A percentile compares a stretch with the other conserved stretches of the same genome.
phyloP scores from a whole-genome alignment of 2,329 filamentous ascomycete genomes.

The Purpureocillium lavendulum region DNA sequence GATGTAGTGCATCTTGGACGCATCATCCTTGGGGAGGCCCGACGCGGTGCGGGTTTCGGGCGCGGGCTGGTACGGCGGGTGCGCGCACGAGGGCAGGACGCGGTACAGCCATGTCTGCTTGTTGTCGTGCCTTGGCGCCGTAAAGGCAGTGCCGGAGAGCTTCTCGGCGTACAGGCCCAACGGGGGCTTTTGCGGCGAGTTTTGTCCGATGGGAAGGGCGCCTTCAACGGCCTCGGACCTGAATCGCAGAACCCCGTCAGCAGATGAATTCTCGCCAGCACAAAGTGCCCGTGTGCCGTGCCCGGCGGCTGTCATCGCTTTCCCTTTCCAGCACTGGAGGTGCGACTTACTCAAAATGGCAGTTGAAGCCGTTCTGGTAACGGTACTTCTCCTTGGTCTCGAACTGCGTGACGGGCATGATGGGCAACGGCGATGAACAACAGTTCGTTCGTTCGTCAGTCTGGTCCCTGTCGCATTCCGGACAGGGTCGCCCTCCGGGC shows the following conservation, averaged over 20 bases:
- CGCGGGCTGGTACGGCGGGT: constrained; percentile 45
- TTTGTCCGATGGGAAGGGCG: constrained; percentile 67
- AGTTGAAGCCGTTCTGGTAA: constrained; percentile 73
- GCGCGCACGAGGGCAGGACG: constrained; percentile 55
- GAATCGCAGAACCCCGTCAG: constrained; percentile 3
- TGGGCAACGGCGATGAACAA: constrained; percentile 7
- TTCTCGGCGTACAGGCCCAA: constrained; percentile 78
- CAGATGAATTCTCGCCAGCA: too few relatives aligned
- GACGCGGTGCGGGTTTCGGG: constrained; percentile 34
- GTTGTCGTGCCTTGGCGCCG: constrained; percentile 56
- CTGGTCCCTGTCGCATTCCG: too few relatives aligned
- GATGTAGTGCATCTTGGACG: constrained; percentile 24
- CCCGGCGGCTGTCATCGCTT: too few relatives aligned
- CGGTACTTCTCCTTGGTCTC: constrained; percentile 50
- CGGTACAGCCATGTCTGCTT: constrained; percentile 67
- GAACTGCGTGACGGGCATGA: constrained; percentile 44
- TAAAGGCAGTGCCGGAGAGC: constrained; percentile 65
- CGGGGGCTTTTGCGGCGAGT: constrained; percentile 74
- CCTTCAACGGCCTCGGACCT: constrained; percentile 73
- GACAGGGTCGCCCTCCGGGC: too few relatives aligned
- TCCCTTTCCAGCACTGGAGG: too few relatives aligned
- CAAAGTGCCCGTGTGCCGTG: too few relatives aligned
- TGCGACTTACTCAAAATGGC: constrained; percentile 61
- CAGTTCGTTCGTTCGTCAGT: too few relatives aligned
- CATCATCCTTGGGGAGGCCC: constrained; percentile 8